Base-by-base conservation (phyloP, 2,329 filamentous ascomycete genomes). In the Claviceps humidiphila region DNA sequence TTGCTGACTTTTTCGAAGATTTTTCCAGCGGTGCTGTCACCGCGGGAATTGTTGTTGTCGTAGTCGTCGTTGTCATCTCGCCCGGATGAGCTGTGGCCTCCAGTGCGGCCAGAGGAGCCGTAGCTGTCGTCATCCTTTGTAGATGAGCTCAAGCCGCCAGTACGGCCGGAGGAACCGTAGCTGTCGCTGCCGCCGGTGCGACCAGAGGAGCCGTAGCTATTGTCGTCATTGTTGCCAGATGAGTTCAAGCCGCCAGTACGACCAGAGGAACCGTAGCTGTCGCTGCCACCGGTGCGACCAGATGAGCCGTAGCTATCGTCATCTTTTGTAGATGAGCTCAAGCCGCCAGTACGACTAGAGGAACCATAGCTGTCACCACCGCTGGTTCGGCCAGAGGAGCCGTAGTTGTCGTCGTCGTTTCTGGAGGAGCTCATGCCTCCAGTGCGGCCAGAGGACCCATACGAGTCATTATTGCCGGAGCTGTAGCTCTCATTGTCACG, bases 1-100 rank as follows among this genome's bases (percentile, higher is more conserved):
- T 65, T 63, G 8, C 78, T 77, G 5, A 72, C 74, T 70, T 80
- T 81, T 66, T 83, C 76, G 63, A 82, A 67, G 24, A 82, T 53
- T 66, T 78, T 81, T 47, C 78, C 78, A 22, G 78, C 51, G 16
- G 71, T 72, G 49, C 74, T 77, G 60, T 76, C 73, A 14, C 59
- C 59, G 6, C 56, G 14, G 38, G 5, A 17, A 16, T 42, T 17
- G 40, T 42, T 51, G 40, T 57, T 57, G 53, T 57, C 49, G 51
- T 43, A 14, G 24, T 51, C 49, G n/a, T 44, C 20, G 5, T 44
- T 2, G 22, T 26, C 20, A 14, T 22, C 11, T 7, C 20, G 11
- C 5, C 42, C 22, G 11, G 47, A 53, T 37, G 57, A 53, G 22
- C 58, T 34, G 3, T 11, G 11, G 9, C 30, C 30, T 4, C 30